Evolutionary conservation across 2,329 filamentous ascomycete genomes (phyloP).

Genomic region (Colletotrichum paranaense): DNA sequence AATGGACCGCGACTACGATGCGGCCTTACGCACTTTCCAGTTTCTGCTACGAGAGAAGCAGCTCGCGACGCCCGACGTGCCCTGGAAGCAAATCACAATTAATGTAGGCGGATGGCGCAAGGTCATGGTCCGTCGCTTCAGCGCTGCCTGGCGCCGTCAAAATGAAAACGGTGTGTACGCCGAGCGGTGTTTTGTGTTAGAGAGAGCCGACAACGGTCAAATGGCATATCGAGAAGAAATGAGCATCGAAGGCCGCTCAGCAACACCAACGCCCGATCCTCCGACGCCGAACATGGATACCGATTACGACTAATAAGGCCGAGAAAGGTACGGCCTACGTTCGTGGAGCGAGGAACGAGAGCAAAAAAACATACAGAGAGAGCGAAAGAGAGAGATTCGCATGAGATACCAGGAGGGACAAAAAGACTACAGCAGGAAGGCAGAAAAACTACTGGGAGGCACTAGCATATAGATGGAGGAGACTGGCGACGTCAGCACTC

Average conservation of each 20-base stretch:
- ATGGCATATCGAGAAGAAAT: constrained; percentile 34
- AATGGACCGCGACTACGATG: constrained; percentile 51
- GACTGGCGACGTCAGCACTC: constrained; percentile 3
- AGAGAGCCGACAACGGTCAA: constrained; percentile 38
- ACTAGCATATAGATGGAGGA: constrained; percentile 16
- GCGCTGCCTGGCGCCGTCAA: constrained; percentile 52
- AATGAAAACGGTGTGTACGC: constrained; percentile 57
- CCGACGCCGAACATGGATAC: constrained; percentile 20
- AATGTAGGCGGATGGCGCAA: constrained; percentile 61
- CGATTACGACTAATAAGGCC: constrained; percentile 10
- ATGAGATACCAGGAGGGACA: background rate
- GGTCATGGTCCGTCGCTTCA: constrained; percentile 56
- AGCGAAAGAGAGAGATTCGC: background rate
- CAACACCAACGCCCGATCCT: constrained; percentile 35
- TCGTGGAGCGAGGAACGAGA: background rate
- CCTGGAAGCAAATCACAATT: constrained; percentile 55
- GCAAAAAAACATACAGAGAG: background rate
- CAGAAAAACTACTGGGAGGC: background rate
- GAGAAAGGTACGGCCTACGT: background rate
- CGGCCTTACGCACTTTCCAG: constrained; percentile 47
- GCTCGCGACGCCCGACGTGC: constrained; percentile 24
- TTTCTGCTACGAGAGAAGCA: constrained; percentile 46
- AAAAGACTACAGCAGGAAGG: background rate
- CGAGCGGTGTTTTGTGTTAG: constrained; percentile 59
- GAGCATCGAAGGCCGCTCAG: constrained; percentile 33